Conservation (phyloP, 306 rosid genomes). For the Pterocarpus santalinus region DNA sequence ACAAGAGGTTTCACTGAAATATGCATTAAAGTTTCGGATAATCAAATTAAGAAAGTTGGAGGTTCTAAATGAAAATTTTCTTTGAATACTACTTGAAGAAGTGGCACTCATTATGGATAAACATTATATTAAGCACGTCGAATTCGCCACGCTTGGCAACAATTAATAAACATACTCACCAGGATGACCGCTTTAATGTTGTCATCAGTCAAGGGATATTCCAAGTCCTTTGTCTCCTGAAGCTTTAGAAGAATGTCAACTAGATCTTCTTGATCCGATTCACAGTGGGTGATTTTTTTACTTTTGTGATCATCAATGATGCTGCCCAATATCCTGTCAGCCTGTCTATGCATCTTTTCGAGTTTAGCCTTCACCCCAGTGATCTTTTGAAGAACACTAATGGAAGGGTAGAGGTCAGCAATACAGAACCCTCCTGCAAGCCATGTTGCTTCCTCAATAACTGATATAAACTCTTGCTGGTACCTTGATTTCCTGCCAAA, state of each 20-base stretch:
- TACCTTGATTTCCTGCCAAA: slow-evolving; percentile 3
- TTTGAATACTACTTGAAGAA: too few relatives aligned
- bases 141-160: too few relatives aligned
- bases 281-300: neutral
- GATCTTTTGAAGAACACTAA: neutral
- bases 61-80: too few relatives aligned
- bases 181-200: slow-evolving; percentile 27
- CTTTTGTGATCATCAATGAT: slow-evolving; percentile 26
- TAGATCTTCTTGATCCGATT: slow-evolving; percentile 14
- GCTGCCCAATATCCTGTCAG: neutral
- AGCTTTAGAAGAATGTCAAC: slow-evolving; percentile 37
- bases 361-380: slow-evolving; percentile 17
- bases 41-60: too few relatives aligned
- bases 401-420: slow-evolving; percentile 46
- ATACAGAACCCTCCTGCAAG: slow-evolving; percentile 18
- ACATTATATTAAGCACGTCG: too few relatives aligned
- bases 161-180: slow-evolving; percentile 16
- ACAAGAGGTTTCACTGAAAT: too few relatives aligned
- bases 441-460: neutral
- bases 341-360: neutral
- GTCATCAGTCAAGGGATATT: slow-evolving; percentile 22
- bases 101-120: too few relatives aligned
- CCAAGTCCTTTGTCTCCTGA: slow-evolving; percentile 21
- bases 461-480: neutral
- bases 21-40: too few relatives aligned